A percentile compares a stretch with the other conserved stretches of the same genome.
Evolutionary conservation across 495 filamentous ascomycete genomes (phyloP).

Genomic region (Ascodesmis nigricans): DNA sequence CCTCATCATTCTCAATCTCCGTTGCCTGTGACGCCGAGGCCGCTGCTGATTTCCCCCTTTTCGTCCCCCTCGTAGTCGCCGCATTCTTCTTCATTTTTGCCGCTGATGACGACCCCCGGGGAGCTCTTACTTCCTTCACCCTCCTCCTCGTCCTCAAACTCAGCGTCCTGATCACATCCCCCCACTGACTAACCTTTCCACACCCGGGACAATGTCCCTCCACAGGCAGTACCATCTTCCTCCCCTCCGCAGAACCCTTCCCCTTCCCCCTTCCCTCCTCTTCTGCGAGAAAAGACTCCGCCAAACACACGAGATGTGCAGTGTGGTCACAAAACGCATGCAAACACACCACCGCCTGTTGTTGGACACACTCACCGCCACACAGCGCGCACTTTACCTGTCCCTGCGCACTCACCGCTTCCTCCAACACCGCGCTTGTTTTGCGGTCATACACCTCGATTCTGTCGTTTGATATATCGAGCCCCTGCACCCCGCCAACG

Average conservation of each 20-base stretch:
- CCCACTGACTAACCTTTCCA: constrained; percentile 40
- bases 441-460: constrained; percentile 53
- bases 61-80: no score
- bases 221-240: constrained; percentile 37
- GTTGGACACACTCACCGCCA: constrained; percentile 24
- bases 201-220: constrained; percentile 56
- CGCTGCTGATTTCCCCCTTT: no score
- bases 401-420: background rate
- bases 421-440: constrained; percentile 33
- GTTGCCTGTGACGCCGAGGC: no score
- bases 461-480: constrained; percentile 44
- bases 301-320: constrained; percentile 60
- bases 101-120: no score
- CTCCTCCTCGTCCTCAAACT: constrained; percentile 29
- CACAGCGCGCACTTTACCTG: constrained; percentile 45
- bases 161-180: constrained; percentile 58
- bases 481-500: constrained; percentile 29
- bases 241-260: constrained; percentile 16
- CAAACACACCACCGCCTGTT: constrained; percentile 46
- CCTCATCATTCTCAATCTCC: no score
- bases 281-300: constrained; percentile 34
- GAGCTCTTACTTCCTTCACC: no score
- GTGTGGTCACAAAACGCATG: constrained; percentile 39
- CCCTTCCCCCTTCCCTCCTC: constrained; percentile 14
- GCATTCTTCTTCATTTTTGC: no score